These are phyloP conservation scores for Ilex aquifolium DNA, from an alignment of 257 asterid genomes.

Conservation along the genomic window DNA sequence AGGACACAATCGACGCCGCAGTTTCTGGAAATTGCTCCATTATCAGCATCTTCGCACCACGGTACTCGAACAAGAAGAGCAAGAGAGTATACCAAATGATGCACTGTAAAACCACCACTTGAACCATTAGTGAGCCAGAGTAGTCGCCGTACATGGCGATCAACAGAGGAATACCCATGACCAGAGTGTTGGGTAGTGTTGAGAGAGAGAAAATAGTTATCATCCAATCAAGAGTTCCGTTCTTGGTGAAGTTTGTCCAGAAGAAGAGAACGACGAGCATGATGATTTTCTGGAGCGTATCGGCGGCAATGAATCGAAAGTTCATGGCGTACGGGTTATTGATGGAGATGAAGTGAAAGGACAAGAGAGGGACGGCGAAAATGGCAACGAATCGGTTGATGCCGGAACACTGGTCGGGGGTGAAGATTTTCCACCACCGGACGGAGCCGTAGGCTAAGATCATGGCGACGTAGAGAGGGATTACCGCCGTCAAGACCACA, in stretches of 20 bases:
- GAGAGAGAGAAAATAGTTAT: conserved; percentile 27
- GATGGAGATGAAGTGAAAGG: conserved; percentile 26
- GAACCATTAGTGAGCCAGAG: neutral
- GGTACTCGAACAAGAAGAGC: conserved; percentile 3
- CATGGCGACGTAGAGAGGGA: conserved; percentile 33
- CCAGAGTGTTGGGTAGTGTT: conserved; percentile 23
- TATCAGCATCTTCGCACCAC: conserved; percentile 1
- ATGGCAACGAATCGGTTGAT: conserved; percentile 26
- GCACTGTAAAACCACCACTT: neutral
- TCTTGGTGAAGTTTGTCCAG: conserved; percentile 23
- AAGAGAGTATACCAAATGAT: conserved; percentile 1
- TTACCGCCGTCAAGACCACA: conserved; percentile 24
- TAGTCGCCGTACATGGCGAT: conserved; percentile 21
- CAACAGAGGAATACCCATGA: conserved; percentile 27
- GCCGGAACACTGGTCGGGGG: conserved; percentile 32
- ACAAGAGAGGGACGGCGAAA: conserved; percentile 25
- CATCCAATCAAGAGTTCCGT: conserved; percentile 25
- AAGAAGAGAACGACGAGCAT: conserved; percentile 14
- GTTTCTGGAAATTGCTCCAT: conserved; percentile 1
- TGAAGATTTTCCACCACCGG: conserved; percentile 33
- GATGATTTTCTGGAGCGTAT: conserved; percentile 17
- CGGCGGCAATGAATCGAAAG: conserved; percentile 29
- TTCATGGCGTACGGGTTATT: conserved; percentile 27
- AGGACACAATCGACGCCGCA: neutral
- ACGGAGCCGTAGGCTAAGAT: conserved; percentile 32